Base-by-base conservation (phyloP, 73 alveolate genomes). In the Paramecium bursaria region DNA sequence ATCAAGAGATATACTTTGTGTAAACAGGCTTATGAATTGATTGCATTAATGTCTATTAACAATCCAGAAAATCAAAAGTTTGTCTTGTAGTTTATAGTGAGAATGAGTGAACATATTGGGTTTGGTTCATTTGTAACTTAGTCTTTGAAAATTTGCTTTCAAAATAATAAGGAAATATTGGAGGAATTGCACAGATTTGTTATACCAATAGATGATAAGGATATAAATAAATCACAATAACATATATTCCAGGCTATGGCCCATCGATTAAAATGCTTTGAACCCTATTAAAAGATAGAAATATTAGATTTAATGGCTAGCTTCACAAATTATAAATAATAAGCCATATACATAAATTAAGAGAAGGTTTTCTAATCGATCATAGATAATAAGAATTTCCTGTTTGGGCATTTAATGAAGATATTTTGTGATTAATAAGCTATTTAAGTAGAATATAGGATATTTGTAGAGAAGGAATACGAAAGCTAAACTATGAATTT, bases 201-300 rank as follows among this genome's bases (percentile, higher is more conserved):
- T n/a, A n/a, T n/a, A n/a, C 17, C 51, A 26, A 39, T 79, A 1
- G 17, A 31, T 3, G 31, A 60, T 15, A 33, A 21, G 15, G 21
- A 14, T 23, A 21, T 31, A 11, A 6, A 31, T 15, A 35, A 54
- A 9, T 11, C 51, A 14, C 25, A 52, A 39, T 42, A 53, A 25
- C 60, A 79, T 14, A 53, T 79, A 61, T 79, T 79, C 46, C 42
- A 79, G 46, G 48, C 46, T 11, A 48, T 79, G 47, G 82, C 76
- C 44, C 75, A 79, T 53, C 31, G 77, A 55, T 39, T 79, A 2
- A 79, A 79, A 39, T 14, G 5, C 17, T 53, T 79, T 61, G 60
- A 79, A 21, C 89, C 89, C 10, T 79, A 79, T 21, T 53, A 61
- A 13, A 79, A 79, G 14, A 48, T 42, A 3, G 89, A 79, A 53